phyloP scores from a whole-genome alignment of 768 basidiomycete species.

The Mycena sanguinolenta region DNA sequence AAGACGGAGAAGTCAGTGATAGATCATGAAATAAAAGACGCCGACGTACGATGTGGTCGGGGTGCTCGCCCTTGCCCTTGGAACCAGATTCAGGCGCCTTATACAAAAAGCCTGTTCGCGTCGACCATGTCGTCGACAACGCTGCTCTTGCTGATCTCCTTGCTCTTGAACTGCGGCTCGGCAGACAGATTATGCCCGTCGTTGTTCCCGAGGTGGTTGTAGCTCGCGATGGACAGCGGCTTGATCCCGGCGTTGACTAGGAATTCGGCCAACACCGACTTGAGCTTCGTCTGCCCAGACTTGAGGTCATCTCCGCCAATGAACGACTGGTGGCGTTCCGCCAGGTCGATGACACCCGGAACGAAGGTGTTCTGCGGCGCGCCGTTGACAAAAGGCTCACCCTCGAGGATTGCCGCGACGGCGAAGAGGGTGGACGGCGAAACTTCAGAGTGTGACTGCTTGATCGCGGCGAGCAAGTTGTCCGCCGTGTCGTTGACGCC shows the following conservation, averaged over 20 bases:
- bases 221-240: conserved; percentile 95
- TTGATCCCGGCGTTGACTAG: conserved; percentile 99
- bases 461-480: conserved; percentile 86
- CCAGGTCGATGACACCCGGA: conserved; percentile 92
- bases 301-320: conserved; percentile 99
- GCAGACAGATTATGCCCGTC: conserved; percentile 94
- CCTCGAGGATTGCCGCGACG: conserved; percentile 95
- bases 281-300: conserved; percentile 97
- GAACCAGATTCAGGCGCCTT: conserved; percentile 77
- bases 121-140: conserved; percentile 99
- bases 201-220: conserved; percentile 99
- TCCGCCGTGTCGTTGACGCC: conserved; percentile 97
- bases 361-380: conserved; percentile 99
- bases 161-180: conserved; percentile 95
- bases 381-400: conserved; percentile 95
- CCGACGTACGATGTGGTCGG: conserved; percentile 84
- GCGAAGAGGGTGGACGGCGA: conserved; percentile 97
- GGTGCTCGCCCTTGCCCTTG: conserved; percentile 92
- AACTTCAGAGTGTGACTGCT: conserved; percentile 90
- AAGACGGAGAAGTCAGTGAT: not conserved
- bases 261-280: conserved; percentile 97
- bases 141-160: conserved; percentile 97
- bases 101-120: conserved; percentile 89
- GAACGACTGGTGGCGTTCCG: conserved; percentile 90
- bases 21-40: not conserved